Percentiles rank a stretch among this genome's conserved stretches.
These are phyloP conservation scores for Candida ficus DNA, from an alignment of 805 yeast genomes.

Conservation along the genomic window DNA sequence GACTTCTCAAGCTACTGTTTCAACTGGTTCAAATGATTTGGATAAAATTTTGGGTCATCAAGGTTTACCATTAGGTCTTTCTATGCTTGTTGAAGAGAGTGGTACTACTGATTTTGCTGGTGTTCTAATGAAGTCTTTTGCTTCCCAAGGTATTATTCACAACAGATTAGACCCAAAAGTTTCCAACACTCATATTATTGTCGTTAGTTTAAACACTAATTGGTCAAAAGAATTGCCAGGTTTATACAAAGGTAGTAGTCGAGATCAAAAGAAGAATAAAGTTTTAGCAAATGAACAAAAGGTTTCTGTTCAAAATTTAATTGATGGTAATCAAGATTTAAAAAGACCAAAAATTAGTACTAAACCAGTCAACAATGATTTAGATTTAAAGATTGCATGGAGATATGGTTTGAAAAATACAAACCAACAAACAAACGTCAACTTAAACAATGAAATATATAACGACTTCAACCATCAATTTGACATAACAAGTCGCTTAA, in stretches of 20 bases:
- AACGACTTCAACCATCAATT: conserved; percentile 61
- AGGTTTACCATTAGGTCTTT: conserved; percentile 78
- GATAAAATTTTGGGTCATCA: conserved; percentile 74
- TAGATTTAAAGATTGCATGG: conserved; percentile 88
- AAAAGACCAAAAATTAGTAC: conserved; percentile 6
- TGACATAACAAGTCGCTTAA: conserved; percentile 67
- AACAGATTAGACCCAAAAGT: conserved; percentile 40
- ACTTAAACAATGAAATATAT: conserved; percentile 28
- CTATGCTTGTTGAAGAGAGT: conserved; percentile 70
- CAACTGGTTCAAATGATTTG: conserved; percentile 75
- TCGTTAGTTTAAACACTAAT: conserved; percentile 48
- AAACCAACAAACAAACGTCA: conserved; percentile 19
- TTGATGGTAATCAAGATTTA: conserved; percentile 28
- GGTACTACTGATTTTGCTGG: conserved; percentile 87
- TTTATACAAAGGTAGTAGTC: conserved; percentile 60
- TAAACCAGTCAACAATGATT: conserved; percentile 7
- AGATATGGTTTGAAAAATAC: conserved; percentile 61
- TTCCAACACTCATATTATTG: conserved; percentile 54
- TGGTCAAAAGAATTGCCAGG: conserved; percentile 80
- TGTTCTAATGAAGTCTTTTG: conserved; percentile 60
- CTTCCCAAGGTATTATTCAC: conserved; percentile 73
- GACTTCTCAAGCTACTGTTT: conserved; percentile 68
- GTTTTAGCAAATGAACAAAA: conserved; percentile 54
- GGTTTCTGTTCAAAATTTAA: conserved; percentile 62
- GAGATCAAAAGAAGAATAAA: conserved; percentile 57